Conservation (phyloP, 441 rosid genomes). For the Gossypium aridum region DNA sequence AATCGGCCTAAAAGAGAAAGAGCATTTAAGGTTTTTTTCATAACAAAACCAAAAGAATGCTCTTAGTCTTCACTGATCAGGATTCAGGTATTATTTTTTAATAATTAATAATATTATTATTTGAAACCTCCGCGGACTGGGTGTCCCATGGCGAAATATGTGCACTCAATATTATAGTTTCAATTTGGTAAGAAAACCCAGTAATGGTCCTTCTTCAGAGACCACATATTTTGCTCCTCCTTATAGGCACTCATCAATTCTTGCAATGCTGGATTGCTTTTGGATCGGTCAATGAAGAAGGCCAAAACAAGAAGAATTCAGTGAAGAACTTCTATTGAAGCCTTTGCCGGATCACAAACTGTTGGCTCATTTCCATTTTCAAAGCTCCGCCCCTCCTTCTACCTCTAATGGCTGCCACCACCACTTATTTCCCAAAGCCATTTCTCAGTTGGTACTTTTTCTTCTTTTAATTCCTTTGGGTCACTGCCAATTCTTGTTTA, state of each 20-base stretch:
- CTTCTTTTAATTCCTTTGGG: background rate
- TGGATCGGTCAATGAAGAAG: constrained; percentile 39
- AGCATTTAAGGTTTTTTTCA: no score
- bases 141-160: background rate
- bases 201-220: constrained; percentile 27
- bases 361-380: constrained; percentile 78
- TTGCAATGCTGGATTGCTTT: constrained; percentile 13
- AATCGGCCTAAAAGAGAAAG: no score
- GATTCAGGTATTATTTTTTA: no score
- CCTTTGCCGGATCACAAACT: constrained; percentile 89
- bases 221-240: constrained; percentile 5
- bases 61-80: no score
- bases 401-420: constrained; percentile 79
- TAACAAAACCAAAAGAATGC: no score
- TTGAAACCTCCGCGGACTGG: background rate
- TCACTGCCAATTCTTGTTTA: background rate
- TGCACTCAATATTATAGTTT: background rate
- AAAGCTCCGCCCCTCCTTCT: constrained; percentile 54
- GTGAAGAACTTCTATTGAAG: constrained; percentile 67
- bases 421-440: constrained; percentile 92
- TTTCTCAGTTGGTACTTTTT: constrained; percentile 71
- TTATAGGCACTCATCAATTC: constrained; percentile 12
- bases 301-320: constrained; percentile 53
- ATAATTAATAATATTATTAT: background rate
- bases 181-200: background rate